Evolutionary conservation across 2,329 filamentous ascomycete species (phyloP).

Genomic region (Phaeosphaeria sp.): DNA sequence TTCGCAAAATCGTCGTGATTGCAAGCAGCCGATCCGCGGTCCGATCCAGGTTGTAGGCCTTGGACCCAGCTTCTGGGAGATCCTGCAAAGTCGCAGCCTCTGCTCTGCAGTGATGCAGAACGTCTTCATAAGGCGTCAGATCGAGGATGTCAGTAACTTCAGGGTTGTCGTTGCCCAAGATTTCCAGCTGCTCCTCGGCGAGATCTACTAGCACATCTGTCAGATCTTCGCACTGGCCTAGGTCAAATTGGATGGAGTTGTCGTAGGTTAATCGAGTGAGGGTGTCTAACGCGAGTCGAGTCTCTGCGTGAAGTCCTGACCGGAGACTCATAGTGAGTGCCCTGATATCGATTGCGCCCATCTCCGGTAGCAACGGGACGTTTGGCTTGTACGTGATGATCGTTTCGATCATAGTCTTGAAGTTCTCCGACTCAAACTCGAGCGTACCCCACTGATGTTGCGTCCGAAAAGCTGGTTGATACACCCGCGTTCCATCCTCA

Average conservation of each 20-base stretch:
- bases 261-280: conserved; percentile 72
- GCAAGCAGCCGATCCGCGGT: conserved; percentile 88
- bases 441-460: conserved; percentile 40
- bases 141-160: conserved; percentile 88
- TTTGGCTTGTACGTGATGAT: conserved; percentile 75
- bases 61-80: conserved; percentile 74
- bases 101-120: conserved; percentile 76
- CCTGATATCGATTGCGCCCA: conserved; percentile 89
- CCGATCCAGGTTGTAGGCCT: conserved; percentile 81
- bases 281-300: conserved; percentile 87
- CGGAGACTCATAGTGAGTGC: conserved; percentile 89
- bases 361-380: conserved; percentile 75
- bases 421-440: conserved; percentile 59
- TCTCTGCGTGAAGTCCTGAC: conserved; percentile 86
- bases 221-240: conserved; percentile 71
- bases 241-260: conserved; percentile 39
- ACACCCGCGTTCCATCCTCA: conserved; percentile 36
- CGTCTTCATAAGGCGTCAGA: conserved; percentile 85
- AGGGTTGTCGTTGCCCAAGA: conserved; percentile 81
- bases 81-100: conserved; percentile 78
- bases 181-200: conserved; percentile 85
- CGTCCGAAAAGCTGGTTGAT: conserved; percentile 36
- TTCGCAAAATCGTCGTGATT: conserved; percentile 89
- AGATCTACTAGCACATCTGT: conserved; percentile 89
- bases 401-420: conserved; percentile 75